A percentile compares a stretch with the other conserved stretches of the same genome.
Conservation (phyloP, 208 protist genomes). For the Naegleria lovaniensis region DNA sequence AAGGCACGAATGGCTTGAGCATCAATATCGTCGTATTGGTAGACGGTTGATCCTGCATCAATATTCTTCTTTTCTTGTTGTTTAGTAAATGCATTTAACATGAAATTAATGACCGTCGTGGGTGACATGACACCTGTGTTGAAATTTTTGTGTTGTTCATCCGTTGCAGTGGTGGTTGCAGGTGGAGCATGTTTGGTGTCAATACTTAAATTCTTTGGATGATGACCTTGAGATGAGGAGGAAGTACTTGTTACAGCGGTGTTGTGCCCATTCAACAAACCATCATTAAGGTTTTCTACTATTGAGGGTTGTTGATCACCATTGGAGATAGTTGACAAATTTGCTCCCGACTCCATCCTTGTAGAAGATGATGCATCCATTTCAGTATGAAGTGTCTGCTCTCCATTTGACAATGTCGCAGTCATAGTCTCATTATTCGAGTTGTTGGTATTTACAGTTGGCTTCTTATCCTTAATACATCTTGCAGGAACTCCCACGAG, state of each 20-base stretch:
- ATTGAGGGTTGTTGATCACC: no score
- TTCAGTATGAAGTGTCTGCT: no score
- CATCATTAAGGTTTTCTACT: no score
- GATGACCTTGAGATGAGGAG: neutral
- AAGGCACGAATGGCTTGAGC: conserved; percentile 21
- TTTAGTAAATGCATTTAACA: neutral
- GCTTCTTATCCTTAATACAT: conserved; percentile 11
- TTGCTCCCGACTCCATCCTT: no score
- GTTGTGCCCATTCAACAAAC: no score
- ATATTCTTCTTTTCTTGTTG: neutral
- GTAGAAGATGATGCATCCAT: no score
- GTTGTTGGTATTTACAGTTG: no score
- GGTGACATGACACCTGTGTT: neutral
- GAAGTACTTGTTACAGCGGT: neutral
- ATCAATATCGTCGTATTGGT: conserved; percentile 23
- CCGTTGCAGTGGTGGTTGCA: no score
- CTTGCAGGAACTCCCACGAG: conserved; percentile 34
- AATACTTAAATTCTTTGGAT: neutral
- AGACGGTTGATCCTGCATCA: neutral
- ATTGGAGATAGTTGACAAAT: no score
- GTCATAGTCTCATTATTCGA: no score
- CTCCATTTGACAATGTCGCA: no score
- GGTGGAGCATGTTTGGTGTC: neutral
- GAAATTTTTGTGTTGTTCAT: neutral
- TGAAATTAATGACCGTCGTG: neutral